A percentile compares a stretch with the other conserved stretches of the same genome.
Evolutionary conservation across 2,329 filamentous ascomycete genomes (phyloP).

Genomic region (Xylaria hypoxylon): DNA sequence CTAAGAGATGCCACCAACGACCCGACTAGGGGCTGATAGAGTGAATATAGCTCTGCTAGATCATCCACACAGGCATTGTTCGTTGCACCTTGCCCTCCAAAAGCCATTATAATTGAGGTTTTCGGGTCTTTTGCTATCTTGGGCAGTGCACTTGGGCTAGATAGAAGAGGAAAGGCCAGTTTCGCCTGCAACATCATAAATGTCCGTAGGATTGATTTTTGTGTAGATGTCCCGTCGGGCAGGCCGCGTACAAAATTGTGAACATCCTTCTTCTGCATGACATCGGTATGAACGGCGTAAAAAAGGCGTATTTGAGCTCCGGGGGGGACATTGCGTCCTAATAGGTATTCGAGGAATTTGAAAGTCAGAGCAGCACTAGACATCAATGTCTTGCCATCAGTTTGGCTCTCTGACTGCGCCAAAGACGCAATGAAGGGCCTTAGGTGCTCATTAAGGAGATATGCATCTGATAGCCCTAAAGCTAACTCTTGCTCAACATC

Average conservation of each 20-base stretch:
- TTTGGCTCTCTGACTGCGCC: slow-evolving; percentile 8
- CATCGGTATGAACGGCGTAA: slow-evolving; percentile 25
- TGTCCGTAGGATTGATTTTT: slow-evolving; percentile 34
- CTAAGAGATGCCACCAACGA: slow-evolving; percentile 21
- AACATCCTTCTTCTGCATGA: slow-evolving; percentile 31
- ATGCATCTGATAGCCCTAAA: slow-evolving; percentile 23
- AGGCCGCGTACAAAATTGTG: slow-evolving; percentile 28
- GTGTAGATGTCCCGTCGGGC: slow-evolving; percentile 22
- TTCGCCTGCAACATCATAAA: slow-evolving; percentile 30
- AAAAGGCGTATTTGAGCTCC: slow-evolving; percentile 29
- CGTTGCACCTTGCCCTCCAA: slow-evolving; percentile 32
- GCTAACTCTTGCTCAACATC: slow-evolving; percentile 29
- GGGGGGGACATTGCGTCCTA: slow-evolving; percentile 20
- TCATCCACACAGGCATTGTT: slow-evolving; percentile 36
- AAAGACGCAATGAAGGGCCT: slow-evolving; percentile 24
- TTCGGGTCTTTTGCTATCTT: slow-evolving; percentile 14
- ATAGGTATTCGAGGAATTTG: slow-evolving; percentile 28
- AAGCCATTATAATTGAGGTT: slow-evolving; percentile 29
- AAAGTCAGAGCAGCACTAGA: slow-evolving; percentile 31
- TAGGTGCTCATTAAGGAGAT: slow-evolving; percentile 25
- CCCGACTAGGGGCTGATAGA: slow-evolving; percentile 33
- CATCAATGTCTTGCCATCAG: slow-evolving; percentile 3
- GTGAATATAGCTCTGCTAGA: slow-evolving; percentile 33
- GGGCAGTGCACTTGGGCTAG: slow-evolving; percentile 26
- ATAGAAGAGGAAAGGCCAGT: slow-evolving; percentile 24